phyloP scores from a whole-genome alignment of 1,139 yeast genomes.

The Nakaseomyces sp. region DNA sequence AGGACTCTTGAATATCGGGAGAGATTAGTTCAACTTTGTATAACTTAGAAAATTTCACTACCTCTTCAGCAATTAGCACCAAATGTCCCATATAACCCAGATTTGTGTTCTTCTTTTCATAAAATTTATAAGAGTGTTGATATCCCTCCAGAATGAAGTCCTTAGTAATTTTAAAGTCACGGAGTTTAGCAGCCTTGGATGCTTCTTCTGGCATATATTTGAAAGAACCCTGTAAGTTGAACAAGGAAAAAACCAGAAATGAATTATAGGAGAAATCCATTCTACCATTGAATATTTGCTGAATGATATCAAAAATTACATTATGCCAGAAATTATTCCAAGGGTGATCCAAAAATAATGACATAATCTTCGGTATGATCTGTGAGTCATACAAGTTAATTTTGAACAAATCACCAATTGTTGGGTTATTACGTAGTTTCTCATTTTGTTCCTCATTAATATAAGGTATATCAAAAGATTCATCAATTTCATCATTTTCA shows the following conservation, averaged over 20 bases:
- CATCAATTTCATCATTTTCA: conserved; percentile 27
- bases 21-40: conserved; percentile 33
- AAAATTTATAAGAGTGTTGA: conserved; percentile 58
- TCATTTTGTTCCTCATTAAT: conserved; percentile 51
- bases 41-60: conserved; percentile 68
- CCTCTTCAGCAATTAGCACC: conserved; percentile 92
- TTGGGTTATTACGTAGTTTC: conserved; percentile 59
- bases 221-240: conserved; percentile 23
- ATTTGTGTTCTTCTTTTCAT: conserved; percentile 58
- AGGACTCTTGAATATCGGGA: conserved; percentile 29
- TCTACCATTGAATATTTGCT: conserved; percentile 90
- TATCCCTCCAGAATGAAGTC: conserved; percentile 79
- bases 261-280: conserved; percentile 90
- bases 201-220: conserved; percentile 16
- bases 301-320: conserved; percentile 94
- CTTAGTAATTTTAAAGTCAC: conserved; percentile 64
- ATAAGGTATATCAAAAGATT: conserved; percentile 41
- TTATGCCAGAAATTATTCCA: conserved; percentile 98
- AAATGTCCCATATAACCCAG: conserved; percentile 97
- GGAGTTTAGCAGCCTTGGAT: conserved; percentile 1
- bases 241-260: conserved; percentile 45
- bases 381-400: conserved; percentile 77
- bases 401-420: conserved; percentile 83
- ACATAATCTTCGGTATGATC: conserved; percentile 65
- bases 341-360: conserved; percentile 86